These are phyloP conservation scores for Leccinum aurantiacum DNA, from an alignment of 768 basidiomycete genomes.

Conservation along the genomic window DNA sequence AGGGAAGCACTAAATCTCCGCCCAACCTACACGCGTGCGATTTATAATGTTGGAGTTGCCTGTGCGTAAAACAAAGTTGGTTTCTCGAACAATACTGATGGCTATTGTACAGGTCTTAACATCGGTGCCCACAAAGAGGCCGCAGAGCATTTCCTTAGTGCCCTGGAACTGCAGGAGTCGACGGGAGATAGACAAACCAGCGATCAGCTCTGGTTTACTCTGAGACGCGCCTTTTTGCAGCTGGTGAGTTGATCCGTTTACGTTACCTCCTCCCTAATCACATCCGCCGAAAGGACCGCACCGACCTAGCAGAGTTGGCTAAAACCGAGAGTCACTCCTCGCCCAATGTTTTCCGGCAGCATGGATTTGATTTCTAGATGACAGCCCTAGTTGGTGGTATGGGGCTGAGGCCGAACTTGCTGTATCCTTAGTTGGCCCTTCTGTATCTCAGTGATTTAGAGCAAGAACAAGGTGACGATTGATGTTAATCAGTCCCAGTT, in stretches of 20 bases:
- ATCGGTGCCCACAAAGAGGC: slow-evolving; percentile 95
- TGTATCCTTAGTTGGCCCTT: neutral
- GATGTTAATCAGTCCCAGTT: too few relatives aligned
- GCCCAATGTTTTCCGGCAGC: slow-evolving; percentile 71
- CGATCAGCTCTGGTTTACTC: slow-evolving; percentile 86
- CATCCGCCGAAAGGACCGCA: slow-evolving; percentile 55
- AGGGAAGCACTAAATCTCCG: slow-evolving; percentile 85
- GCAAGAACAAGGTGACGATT: neutral
- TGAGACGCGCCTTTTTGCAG: slow-evolving; percentile 73
- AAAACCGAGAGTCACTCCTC: slow-evolving; percentile 58
- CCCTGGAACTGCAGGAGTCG: slow-evolving; percentile 74
- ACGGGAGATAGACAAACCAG: slow-evolving; percentile 67
- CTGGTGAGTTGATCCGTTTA: slow-evolving; percentile 53
- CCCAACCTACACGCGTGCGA: slow-evolving; percentile 95
- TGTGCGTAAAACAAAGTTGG: slow-evolving; percentile 55
- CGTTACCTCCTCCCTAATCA: neutral
- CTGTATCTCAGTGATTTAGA: neutral
- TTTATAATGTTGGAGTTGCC: slow-evolving; percentile 97
- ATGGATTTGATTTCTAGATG: slow-evolving; percentile 86
- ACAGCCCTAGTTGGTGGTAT: neutral
- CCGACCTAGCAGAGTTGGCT: slow-evolving; percentile 78
- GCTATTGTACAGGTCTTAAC: slow-evolving; percentile 68
- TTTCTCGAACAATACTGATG: slow-evolving; percentile 7
- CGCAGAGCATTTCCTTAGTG: slow-evolving; percentile 91
- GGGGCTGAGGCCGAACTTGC: neutral